Evolutionary conservation across 352 stramenopile genomes (phyloP).

Genomic region (Globisporangium apiculatum): DNA sequence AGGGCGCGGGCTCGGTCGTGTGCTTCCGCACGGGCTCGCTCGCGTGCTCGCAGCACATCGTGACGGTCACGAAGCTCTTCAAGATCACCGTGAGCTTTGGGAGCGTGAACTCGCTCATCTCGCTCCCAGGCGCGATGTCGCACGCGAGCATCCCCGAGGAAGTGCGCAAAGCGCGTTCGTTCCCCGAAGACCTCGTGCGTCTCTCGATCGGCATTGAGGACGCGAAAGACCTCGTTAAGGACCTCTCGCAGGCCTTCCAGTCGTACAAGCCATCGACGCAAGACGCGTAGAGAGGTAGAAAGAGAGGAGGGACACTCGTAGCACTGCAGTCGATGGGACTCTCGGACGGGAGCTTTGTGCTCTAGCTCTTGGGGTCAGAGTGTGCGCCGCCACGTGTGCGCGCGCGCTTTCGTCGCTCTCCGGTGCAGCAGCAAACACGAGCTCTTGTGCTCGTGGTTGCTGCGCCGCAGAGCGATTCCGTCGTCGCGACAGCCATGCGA

Average conservation of each 20-base stretch:
- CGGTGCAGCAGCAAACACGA: not conserved
- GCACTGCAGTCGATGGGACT: conserved; percentile 8
- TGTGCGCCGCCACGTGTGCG: not conserved
- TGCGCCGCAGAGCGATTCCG: conserved; percentile 14
- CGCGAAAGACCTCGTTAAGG: conserved; percentile 90
- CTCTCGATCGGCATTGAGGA: conserved; percentile 94
- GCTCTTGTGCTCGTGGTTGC: not conserved
- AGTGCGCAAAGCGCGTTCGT: conserved; percentile 83
- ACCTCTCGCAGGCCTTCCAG: conserved; percentile 89
- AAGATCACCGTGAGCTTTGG: conserved; percentile 93
- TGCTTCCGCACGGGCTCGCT: conserved; percentile 87
- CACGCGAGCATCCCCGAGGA: conserved; percentile 92
- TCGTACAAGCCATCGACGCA: conserved; percentile 23
- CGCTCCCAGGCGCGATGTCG: conserved; percentile 91
- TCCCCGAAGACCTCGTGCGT: conserved; percentile 92
- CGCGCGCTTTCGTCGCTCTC: conserved; percentile 15
- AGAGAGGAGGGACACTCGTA: not conserved
- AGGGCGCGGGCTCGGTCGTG: conserved; percentile 83
- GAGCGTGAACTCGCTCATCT: conserved; percentile 91
- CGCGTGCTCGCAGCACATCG: conserved; percentile 84
- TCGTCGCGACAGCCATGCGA: no score
- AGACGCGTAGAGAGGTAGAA: not conserved
- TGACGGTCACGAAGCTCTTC: conserved; percentile 91
- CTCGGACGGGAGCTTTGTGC: conserved; percentile 5
- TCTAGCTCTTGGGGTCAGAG: conserved; percentile 17